phyloP scores from a whole-genome alignment of 2,329 filamentous ascomycete genomes.

The Pestalotiopsis sp. region DNA sequence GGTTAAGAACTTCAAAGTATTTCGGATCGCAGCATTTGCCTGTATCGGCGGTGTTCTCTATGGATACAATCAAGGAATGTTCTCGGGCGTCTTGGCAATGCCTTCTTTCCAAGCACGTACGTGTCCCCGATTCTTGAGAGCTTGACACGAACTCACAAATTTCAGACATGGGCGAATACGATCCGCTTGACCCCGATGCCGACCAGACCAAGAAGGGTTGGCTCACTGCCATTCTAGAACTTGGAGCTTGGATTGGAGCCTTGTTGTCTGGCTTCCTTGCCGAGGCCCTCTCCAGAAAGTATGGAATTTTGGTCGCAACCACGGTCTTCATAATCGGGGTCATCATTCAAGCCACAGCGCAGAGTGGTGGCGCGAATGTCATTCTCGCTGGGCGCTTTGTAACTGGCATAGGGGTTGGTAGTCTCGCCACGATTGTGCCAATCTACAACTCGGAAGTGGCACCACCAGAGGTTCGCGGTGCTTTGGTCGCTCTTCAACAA shows the following conservation, averaged over 20 bases:
- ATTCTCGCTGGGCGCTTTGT: conserved; percentile 74
- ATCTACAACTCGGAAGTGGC: conserved; percentile 49
- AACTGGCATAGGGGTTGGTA: conserved; percentile 71
- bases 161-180: conserved; percentile 57
- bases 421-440: conserved; percentile 66
- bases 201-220: conserved; percentile 57
- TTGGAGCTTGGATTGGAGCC: conserved; percentile 76
- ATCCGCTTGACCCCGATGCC: conserved; percentile 41
- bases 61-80: conserved; percentile 77
- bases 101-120: conserved; percentile 50
- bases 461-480: conserved; percentile 41
- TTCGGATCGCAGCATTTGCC: conserved; percentile 60
- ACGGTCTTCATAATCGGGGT: conserved; percentile 70
- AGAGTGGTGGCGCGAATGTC: conserved; percentile 52
- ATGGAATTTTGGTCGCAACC: conserved; percentile 65
- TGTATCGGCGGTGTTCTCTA: conserved; percentile 64
- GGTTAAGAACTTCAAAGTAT: conserved; percentile 61
- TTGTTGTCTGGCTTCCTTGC: conserved; percentile 71
- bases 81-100: conserved; percentile 67
- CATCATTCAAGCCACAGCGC: conserved; percentile 64
- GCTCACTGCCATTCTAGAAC: conserved; percentile 69
- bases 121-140: conserved; percentile 18
- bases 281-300: conserved; percentile 68
- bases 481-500: conserved; percentile 48
- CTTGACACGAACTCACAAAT: neutral